phyloP scores from a whole-genome alignment of 2,329 filamentous ascomycete genomes.

The Paraphaeosphaeria minitans region DNA sequence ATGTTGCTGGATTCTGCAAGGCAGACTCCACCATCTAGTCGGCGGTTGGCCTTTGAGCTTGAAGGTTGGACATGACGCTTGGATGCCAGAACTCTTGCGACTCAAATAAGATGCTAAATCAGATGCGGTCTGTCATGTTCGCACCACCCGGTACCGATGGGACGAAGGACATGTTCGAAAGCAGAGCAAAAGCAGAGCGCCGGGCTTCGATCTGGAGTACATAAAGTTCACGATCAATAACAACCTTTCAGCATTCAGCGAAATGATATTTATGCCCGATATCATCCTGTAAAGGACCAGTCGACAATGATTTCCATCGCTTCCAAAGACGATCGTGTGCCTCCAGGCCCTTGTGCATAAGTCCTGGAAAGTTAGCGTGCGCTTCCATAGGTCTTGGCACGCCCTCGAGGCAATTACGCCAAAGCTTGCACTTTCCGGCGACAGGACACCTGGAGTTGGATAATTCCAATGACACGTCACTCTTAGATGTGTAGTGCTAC shows the following conservation, averaged over 20 bases:
- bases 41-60: background rate
- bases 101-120: background rate
- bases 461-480: background rate
- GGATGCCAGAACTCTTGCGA: background rate
- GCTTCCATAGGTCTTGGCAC: background rate
- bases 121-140: background rate
- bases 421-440: background rate
- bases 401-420: background rate
- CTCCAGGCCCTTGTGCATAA: background rate
- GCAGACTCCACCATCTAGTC: background rate
- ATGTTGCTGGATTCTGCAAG: constrained; percentile 1
- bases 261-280: background rate
- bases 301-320: background rate
- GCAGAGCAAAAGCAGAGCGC: background rate
- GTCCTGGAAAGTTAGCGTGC: background rate
- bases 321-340: too few relatives aligned
- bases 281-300: background rate
- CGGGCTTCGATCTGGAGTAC: background rate
- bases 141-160: background rate
- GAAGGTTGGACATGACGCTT: too few relatives aligned
- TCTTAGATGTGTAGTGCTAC: background rate
- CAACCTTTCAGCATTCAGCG: background rate
- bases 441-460: background rate
- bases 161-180: background rate
- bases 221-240: background rate